phyloP scores from a whole-genome alignment of 106 monocot species.

The Narthecium ossifragum region DNA sequence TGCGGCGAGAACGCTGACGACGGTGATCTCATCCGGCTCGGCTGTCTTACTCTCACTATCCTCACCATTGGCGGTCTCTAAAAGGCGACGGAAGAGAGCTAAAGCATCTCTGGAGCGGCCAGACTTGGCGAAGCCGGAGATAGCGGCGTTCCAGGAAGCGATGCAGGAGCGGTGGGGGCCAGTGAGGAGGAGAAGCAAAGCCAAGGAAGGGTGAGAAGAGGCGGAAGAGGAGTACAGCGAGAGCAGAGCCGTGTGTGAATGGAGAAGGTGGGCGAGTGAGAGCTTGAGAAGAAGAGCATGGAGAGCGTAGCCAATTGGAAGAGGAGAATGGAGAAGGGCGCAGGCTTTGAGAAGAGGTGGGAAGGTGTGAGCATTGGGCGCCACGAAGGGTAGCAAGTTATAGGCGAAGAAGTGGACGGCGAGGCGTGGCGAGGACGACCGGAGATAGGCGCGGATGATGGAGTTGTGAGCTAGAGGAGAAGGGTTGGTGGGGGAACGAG shows the following conservation, averaged over 20 bases:
- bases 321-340: neutral
- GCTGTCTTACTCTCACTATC: neutral
- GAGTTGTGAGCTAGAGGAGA: neutral
- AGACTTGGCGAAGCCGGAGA: neutral
- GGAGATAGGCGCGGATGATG: conserved; percentile 1
- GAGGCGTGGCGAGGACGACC: neutral
- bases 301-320: neutral
- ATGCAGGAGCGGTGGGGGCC: neutral
- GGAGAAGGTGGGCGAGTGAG: neutral
- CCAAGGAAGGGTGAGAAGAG: neutral
- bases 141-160: conserved; percentile 1
- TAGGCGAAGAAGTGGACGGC: neutral
- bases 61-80: too few relatives aligned
- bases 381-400: neutral
- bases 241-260: neutral
- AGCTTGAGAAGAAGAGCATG: neutral
- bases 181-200: neutral
- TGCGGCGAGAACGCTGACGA: neutral
- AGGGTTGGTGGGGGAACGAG: neutral
- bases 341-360: neutral
- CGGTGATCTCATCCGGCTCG: conserved; percentile 3
- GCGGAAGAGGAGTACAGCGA: neutral
- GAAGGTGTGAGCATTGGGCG: neutral
- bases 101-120: neutral
- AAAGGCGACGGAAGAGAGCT: neutral